phyloP scores from a whole-genome alignment of 176 grass and related monocot genomes.

The Themeda triandra region DNA sequence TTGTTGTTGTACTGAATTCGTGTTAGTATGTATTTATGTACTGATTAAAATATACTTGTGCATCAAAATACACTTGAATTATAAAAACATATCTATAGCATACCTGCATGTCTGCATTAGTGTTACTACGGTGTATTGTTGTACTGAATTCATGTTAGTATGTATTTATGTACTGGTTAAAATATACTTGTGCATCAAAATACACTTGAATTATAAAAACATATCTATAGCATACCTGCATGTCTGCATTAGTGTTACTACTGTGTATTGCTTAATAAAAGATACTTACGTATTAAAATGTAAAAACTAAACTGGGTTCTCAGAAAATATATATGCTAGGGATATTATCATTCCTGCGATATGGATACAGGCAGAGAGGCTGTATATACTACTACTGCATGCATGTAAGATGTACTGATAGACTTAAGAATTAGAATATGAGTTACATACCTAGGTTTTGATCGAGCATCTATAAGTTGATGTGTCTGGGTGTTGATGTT shows the following conservation, averaged over 20 bases:
- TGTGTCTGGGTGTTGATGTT: constrained; percentile 72
- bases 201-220: neutral
- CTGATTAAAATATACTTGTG: neutral
- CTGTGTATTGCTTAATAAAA: neutral
- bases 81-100: neutral
- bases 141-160: neutral
- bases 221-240: neutral
- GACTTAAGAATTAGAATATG: no score
- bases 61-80: neutral
- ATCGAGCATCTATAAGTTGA: constrained; percentile 87
- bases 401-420: no score
- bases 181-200: neutral
- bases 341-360: neutral
- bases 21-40: neutral
- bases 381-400: no score
- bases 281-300: neutral
- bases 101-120: neutral
- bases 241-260: neutral
- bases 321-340: neutral
- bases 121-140: no score
- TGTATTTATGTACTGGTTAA: neutral
- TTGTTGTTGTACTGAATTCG: neutral
- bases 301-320: neutral
- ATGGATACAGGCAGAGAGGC: neutral
- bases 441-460: constrained; percentile 69